A percentile compares a stretch with the other conserved stretches of the same genome.
These are phyloP conservation scores for Reticulascus tulasneorum DNA, from an alignment of 2,329 filamentous ascomycete species.

Conservation along the genomic window DNA sequence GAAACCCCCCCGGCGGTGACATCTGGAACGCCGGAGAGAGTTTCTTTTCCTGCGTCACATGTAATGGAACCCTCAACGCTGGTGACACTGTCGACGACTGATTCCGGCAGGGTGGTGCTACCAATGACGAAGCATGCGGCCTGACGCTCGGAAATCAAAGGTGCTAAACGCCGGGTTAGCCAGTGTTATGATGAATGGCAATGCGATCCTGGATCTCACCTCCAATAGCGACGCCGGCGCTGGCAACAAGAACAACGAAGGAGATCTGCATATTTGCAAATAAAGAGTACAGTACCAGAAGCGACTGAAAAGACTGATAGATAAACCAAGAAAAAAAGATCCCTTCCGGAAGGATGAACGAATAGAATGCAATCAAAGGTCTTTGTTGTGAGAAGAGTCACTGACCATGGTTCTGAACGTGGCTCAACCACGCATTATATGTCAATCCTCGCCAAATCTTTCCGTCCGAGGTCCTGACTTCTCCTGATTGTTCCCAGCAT, in stretches of 20 bases:
- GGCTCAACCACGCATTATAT: neutral
- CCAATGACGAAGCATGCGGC: conserved; percentile 53
- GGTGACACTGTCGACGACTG: conserved; percentile 39
- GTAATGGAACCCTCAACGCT: conserved; percentile 41
- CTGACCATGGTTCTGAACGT: neutral
- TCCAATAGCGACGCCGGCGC: conserved; percentile 10
- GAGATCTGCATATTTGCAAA: conserved; percentile 13
- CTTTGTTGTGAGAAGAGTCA: conserved; percentile 3
- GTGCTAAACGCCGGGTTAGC: conserved; percentile 2
- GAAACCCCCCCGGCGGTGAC: conserved; percentile 45
- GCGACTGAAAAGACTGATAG: neutral
- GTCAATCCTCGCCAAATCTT: conserved; percentile 1
- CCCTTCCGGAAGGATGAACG: conserved; percentile 3
- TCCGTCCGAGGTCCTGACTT: too few species aligned
- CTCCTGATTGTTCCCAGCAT: too few species aligned
- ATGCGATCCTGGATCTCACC: neutral
- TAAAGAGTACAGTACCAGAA: neutral
- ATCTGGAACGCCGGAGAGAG: conserved; percentile 52
- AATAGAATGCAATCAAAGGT: conserved; percentile 6
- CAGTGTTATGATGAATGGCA: neutral
- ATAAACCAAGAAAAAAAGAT: neutral
- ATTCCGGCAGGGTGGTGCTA: conserved; percentile 43
- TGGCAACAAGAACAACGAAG: conserved; percentile 9
- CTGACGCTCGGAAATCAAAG: conserved; percentile 21
- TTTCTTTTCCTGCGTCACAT: conserved; percentile 43